Percentiles rank a stretch among this genome's conserved stretches.
These are phyloP conservation scores for Sporothrix variecibatus DNA, from an alignment of 2,329 filamentous ascomycete species.

Conservation along the genomic window DNA sequence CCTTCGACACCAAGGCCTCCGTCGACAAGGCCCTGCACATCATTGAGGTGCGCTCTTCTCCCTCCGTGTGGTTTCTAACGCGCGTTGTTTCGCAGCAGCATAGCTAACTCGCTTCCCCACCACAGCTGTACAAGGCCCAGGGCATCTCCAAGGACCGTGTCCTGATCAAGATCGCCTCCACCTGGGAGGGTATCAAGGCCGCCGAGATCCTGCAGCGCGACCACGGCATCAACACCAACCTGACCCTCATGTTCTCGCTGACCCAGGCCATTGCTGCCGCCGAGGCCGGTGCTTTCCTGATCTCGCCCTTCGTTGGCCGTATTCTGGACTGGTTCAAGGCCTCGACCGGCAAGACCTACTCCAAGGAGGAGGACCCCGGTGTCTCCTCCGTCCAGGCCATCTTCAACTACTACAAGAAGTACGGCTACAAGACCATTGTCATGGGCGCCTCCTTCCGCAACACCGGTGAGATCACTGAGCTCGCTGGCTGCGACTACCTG, in stretches of 20 bases:
- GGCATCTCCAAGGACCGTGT: constrained; percentile 92
- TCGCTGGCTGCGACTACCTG: constrained; percentile 97
- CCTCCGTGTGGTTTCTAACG: no score
- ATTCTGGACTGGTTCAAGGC: constrained; percentile 99
- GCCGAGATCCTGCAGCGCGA: constrained; percentile 94
- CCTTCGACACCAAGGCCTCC: constrained; percentile 89
- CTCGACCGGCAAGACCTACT: constrained; percentile 88
- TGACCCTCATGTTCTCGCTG: constrained; percentile 97
- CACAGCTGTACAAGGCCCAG: constrained; percentile 86
- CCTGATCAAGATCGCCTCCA: constrained; percentile 98
- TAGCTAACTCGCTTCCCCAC: constrained; percentile 20
- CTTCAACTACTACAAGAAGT: constrained; percentile 99
- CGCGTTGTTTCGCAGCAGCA: neutral
- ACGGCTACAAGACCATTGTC: constrained; percentile 97
- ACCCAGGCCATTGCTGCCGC: constrained; percentile 94
- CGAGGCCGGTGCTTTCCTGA: constrained; percentile 94
- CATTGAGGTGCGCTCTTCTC: constrained; percentile 66
- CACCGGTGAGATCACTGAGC: constrained; percentile 93
- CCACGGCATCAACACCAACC: constrained; percentile 96
- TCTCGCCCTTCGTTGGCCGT: constrained; percentile 98
- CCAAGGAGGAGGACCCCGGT: constrained; percentile 88
- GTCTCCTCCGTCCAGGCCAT: constrained; percentile 91
- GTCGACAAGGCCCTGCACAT: constrained; percentile 96
- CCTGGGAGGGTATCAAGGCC: constrained; percentile 99
- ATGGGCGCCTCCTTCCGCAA: constrained; percentile 99